Evolutionary conservation across 1,284 basidiomycete species (phyloP).

Genomic region (Fomitopsis schrenkii): DNA sequence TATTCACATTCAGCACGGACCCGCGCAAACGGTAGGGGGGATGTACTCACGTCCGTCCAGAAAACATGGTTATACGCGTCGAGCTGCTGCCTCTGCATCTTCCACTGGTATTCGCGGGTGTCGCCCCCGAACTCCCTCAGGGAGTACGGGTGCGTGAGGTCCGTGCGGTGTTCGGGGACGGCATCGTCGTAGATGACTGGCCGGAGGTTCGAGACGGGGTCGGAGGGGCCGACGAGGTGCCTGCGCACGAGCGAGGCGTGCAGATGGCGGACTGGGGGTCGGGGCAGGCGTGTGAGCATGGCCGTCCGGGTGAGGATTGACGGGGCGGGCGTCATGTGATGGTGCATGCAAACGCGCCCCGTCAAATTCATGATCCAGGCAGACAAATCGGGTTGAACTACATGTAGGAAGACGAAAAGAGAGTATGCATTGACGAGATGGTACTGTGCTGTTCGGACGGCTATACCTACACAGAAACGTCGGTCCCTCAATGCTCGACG

Average conservation of each 20-base stretch:
- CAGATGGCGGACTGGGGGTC: slow-evolving; percentile 28
- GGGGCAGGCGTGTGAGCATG: slow-evolving; percentile 14
- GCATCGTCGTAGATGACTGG: slow-evolving; percentile 69
- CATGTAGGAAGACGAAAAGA: not conserved
- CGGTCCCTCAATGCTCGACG: slow-evolving; percentile 1
- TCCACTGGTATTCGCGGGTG: slow-evolving; percentile 60
- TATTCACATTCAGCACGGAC: not conserved
- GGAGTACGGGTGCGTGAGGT: slow-evolving; percentile 62
- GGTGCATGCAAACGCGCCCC: not conserved
- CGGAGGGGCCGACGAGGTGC: slow-evolving; percentile 65
- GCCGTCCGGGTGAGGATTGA: slow-evolving; percentile 8
- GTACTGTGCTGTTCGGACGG: no score
- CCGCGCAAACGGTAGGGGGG: not conserved
- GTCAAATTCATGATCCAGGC: not conserved
- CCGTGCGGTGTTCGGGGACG: slow-evolving; percentile 24
- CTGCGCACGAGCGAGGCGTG: slow-evolving; percentile 34
- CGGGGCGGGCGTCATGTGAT: slow-evolving; percentile 3
- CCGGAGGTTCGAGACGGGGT: slow-evolving; percentile 73
- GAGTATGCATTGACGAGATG: not conserved
- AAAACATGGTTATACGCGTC: slow-evolving; percentile 71
- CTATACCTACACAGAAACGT: not conserved
- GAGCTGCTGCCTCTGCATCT: slow-evolving; percentile 60
- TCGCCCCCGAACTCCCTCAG: slow-evolving; percentile 56
- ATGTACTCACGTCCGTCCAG: slow-evolving; percentile 69
- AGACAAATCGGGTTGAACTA: not conserved